Conservation (phyloP, 352 stramenopile species). For the Phytophthora vignae region DNA sequence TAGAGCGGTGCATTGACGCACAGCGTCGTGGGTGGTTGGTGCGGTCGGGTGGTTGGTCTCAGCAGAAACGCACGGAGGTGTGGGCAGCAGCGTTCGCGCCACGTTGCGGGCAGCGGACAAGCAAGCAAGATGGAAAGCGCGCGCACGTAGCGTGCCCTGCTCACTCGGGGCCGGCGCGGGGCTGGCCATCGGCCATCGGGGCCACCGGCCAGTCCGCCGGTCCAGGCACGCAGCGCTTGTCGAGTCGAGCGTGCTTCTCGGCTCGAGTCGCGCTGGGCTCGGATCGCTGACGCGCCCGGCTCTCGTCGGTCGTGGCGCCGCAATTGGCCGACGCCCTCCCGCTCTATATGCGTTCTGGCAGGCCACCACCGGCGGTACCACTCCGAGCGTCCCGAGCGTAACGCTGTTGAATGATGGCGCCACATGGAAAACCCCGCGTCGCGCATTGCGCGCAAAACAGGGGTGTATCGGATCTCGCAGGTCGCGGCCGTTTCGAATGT, state of each 20-base stretch:
- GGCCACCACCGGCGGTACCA: not conserved
- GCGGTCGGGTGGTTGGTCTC: not conserved
- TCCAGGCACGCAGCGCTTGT: too few relatives aligned
- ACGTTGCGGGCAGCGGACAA: too few relatives aligned
- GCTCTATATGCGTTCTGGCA: not conserved
- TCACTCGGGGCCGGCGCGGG: slow-evolving; percentile 14
- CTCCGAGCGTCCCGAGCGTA: not conserved
- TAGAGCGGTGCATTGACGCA: slow-evolving; percentile 11
- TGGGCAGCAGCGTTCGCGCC: too few relatives aligned
- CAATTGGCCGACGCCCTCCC: not conserved
- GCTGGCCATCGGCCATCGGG: not conserved
- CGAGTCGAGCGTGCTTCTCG: not conserved
- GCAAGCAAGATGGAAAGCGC: not conserved
- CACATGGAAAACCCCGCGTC: not conserved
- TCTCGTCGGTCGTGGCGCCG: not conserved
- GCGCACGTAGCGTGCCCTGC: not conserved
- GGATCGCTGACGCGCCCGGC: not conserved
- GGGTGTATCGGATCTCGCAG: not conserved
- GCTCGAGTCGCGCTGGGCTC: not conserved
- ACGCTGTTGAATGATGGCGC: too few relatives aligned
- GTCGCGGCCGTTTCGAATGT: slow-evolving; percentile 11
- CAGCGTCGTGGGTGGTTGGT: not conserved
- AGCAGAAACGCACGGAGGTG: not conserved
- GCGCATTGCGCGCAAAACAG: not conserved
- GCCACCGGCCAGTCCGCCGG: too few relatives aligned